These are phyloP conservation scores for Adansonia gregorii DNA, from an alignment of 441 rosid genomes.

Conservation along the genomic window DNA sequence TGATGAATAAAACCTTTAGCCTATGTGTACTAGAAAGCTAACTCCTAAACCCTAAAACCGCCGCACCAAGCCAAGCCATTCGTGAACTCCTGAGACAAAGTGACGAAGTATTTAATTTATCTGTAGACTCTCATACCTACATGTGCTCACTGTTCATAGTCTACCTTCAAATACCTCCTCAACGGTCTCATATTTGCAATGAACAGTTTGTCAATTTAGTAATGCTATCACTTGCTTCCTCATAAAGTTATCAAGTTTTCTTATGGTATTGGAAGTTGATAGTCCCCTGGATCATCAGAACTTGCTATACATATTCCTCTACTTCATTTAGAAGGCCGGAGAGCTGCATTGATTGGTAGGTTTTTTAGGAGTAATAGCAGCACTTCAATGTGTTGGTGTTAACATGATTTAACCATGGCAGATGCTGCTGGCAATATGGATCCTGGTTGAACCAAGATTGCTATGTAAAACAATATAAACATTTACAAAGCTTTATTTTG, in stretches of 20 bases:
- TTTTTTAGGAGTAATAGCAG: neutral
- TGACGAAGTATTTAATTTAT: slow-evolving; percentile 13
- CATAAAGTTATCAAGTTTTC: neutral
- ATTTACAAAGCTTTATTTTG: neutral
- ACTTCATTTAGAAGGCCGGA: neutral
- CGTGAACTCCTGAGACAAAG: neutral
- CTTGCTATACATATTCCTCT: slow-evolving; percentile 3
- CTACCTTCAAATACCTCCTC: slow-evolving; percentile 3
- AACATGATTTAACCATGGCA: neutral
- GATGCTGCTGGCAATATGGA: neutral
- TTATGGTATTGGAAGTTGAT: neutral
- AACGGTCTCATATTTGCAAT: neutral
- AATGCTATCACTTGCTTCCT: neutral
- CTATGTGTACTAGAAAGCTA: slow-evolving; percentile 1
- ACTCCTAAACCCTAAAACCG: neutral
- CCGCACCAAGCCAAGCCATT: slow-evolving; percentile 10
- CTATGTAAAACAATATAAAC: neutral
- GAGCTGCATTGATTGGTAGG: slow-evolving; percentile 8
- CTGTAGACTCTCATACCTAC: neutral
- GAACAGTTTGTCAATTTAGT: neutral
- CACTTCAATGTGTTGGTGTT: neutral
- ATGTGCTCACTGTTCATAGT: slow-evolving; percentile 7
- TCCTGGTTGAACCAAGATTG: neutral
- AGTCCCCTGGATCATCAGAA: neutral
- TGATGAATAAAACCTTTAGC: neutral